Conservation (phyloP, 2,329 filamentous ascomycete genomes). For the Teratosphaeria zuluensis region DNA sequence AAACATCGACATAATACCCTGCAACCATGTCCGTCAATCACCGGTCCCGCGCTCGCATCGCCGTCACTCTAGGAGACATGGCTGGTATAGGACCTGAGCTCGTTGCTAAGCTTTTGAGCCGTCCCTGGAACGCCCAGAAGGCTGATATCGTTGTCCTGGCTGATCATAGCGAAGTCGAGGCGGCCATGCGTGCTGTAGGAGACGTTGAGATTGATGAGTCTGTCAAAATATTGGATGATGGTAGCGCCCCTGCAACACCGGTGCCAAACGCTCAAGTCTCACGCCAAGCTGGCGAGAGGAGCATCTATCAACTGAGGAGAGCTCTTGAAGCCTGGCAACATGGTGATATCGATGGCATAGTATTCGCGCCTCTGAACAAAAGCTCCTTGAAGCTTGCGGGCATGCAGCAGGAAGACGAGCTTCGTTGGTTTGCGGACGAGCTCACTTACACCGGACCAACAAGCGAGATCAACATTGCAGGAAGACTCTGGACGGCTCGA, state of each 20-base stretch:
- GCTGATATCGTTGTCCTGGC: conserved; percentile 7
- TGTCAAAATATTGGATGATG: conserved; percentile 6
- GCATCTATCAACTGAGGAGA: conserved; percentile 6
- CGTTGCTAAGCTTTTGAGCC: conserved; percentile 6
- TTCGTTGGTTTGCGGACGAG: conserved; percentile 10
- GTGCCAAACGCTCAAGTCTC: conserved; percentile 1
- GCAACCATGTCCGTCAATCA: not conserved
- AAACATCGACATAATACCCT: not conserved
- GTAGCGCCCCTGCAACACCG: not conserved
- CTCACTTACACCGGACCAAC: conserved; percentile 5
- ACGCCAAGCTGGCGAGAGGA: conserved; percentile 1
- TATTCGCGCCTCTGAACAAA: conserved; percentile 10
- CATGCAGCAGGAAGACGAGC: conserved; percentile 9
- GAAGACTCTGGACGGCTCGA: conserved; percentile 7
- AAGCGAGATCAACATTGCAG: conserved; percentile 10
- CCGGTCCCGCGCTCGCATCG: conserved; percentile 3
- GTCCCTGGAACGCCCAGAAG: conserved; percentile 1
- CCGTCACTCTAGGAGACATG: conserved; percentile 7
- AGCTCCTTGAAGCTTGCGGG: conserved; percentile 10
- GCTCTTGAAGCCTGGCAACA: conserved; percentile 2
- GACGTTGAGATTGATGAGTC: not conserved
- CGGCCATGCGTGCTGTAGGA: not conserved
- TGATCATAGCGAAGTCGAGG: conserved; percentile 3
- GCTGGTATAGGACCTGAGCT: conserved; percentile 9
- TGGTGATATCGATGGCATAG: conserved; percentile 6